phyloP scores from a whole-genome alignment of 1,284 basidiomycete species.

The Sporisorium graminicola region DNA sequence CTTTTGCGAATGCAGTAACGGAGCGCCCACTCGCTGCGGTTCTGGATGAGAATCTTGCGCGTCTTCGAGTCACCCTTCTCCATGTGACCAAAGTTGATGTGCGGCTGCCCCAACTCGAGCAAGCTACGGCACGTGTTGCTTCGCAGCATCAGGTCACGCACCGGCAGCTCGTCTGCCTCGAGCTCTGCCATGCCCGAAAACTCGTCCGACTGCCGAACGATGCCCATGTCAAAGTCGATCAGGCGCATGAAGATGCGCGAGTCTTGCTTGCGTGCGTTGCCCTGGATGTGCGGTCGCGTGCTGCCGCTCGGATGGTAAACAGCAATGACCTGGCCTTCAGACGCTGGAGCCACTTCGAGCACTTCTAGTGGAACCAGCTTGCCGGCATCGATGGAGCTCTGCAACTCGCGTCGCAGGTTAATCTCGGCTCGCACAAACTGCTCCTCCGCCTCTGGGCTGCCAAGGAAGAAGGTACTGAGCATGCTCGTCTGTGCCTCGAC shows the following conservation, averaged over 20 bases:
- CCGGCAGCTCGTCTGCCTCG: conserved; percentile 71
- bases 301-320: conserved; percentile 72
- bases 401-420: conserved; percentile 71
- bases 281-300: conserved; percentile 72
- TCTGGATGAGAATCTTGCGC: conserved; percentile 73
- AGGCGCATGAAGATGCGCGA: conserved; percentile 72
- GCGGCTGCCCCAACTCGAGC: conserved; percentile 73
- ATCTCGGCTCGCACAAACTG: conserved; percentile 71
- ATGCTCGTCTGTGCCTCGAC: conserved; percentile 71
- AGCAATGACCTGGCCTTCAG: conserved; percentile 71
- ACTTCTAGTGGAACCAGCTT: conserved; percentile 70
- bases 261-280: conserved; percentile 72
- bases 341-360: conserved; percentile 68
- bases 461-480: conserved; percentile 69
- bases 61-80: conserved; percentile 73
- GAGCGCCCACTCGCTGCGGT: conserved; percentile 71
- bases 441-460: conserved; percentile 72
- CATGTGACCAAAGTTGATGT: conserved; percentile 74
- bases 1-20: conserved; percentile 73
- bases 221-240: conserved; percentile 70
- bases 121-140: conserved; percentile 71
- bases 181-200: conserved; percentile 64
- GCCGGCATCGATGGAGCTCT: conserved; percentile 68
- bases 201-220: conserved; percentile 51
- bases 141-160: conserved; percentile 72